Evolutionary conservation across 2,329 filamentous ascomycete genomes (phyloP).

Genomic region (Coniella lustricola): DNA sequence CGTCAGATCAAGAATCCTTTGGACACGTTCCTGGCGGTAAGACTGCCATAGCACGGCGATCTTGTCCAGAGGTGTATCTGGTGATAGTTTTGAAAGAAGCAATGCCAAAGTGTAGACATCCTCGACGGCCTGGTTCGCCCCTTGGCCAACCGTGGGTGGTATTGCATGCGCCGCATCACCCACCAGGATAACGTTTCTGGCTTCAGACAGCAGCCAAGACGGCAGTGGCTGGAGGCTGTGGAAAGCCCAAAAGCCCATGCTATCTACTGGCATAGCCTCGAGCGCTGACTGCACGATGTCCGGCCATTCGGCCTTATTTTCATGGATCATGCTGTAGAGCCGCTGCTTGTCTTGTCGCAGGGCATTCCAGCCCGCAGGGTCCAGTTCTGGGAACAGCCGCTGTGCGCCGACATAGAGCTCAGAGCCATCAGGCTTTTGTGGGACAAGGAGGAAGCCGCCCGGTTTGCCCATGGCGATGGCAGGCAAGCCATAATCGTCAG

Average conservation of each 20-base stretch:
- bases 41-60: conserved; percentile 34
- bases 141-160: conserved; percentile 37
- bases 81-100: neutral
- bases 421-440: neutral
- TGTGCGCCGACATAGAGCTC: conserved; percentile 17
- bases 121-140: conserved; percentile 41
- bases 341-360: conserved; percentile 15
- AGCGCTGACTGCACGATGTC: conserved; percentile 32
- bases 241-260: conserved; percentile 40
- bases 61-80: conserved; percentile 19
- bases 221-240: conserved; percentile 36
- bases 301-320: conserved; percentile 27
- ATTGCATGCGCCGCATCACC: conserved; percentile 40
- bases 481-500: neutral
- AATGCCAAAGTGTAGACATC: conserved; percentile 37
- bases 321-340: conserved; percentile 26
- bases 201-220: conserved; percentile 31
- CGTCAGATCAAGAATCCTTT: conserved; percentile 40
- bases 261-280: conserved; percentile 20
- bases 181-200: conserved; percentile 30
- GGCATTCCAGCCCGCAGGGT: conserved; percentile 13
- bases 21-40: conserved; percentile 39
- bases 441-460: neutral
- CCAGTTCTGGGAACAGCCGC: conserved; percentile 15
- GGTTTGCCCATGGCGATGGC: neutral